Evolutionary conservation across 257 asterid species (phyloP), one percentile per base, ranked within the genome.

Genomic region (Prunella vulgaris): DNA sequence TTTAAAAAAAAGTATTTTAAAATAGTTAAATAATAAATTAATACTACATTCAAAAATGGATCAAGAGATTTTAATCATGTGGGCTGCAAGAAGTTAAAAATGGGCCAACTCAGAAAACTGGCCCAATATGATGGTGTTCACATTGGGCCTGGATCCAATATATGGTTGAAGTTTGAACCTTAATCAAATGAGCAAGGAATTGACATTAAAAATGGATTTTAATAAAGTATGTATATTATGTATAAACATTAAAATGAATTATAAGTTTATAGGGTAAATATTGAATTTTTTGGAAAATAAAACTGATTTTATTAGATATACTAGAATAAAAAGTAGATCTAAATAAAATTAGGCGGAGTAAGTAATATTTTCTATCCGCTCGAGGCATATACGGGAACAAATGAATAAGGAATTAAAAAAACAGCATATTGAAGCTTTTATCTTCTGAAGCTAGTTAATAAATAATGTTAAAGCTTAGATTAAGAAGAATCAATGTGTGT

Each of bases 401-500:
- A 74, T 68, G 51, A 68, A 40, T 24, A 64, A 49, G 27, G 56
- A 51, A 72, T 52, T 63, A 53, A 51, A 37, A 35, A 62, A 52
- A 22, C 38, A 72, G 66, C 65, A 70, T 69, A 48, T 52, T 69
- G 52, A 69, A 75, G 68, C 63, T 20, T 25, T 52, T 72, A 2
- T 40, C 3, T 12, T 40, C 13, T 12, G n/a, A 13, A 38, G 46
- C 18, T 42, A 42, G 51, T 13, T 42, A 42, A 42, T 42, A 5
- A 72, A 60, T 71, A 66, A 33, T 63, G 57, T n/a, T 57, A 67
- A 64, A 2, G 56, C 4, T 15, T 59, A 73, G 80, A 71, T 71
- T 53, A 60, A 71, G 70, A 60, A 48, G 78, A 79, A 79, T 75
- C 73, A 74, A 61, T 24, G 44, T 53, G 74, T 69, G 66, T 46